Evolutionary conservation across 2,329 filamentous ascomycete species (phyloP).

Genomic region (Aureobasidium sp.): DNA sequence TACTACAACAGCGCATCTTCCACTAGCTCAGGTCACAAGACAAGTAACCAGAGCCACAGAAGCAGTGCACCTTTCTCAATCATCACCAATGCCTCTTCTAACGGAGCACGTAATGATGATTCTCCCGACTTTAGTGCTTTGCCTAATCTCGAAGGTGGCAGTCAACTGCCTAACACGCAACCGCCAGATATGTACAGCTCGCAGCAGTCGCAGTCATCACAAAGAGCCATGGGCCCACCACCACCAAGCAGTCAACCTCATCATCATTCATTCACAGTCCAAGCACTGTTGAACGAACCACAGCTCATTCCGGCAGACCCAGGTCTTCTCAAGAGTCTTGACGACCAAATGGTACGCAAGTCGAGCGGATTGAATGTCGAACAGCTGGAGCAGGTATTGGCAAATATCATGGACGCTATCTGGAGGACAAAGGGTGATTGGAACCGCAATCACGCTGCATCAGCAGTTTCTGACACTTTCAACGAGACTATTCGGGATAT

Average conservation of each 20-base stretch:
- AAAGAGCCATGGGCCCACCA: conserved; percentile 29
- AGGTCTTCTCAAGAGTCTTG: conserved; percentile 49
- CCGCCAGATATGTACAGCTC: conserved; percentile 33
- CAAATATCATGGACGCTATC: conserved; percentile 81
- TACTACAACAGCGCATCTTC: conserved; percentile 84
- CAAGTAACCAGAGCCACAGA: conserved; percentile 42
- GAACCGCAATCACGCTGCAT: conserved; percentile 70
- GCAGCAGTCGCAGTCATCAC: conserved; percentile 29
- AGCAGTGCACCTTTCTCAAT: conserved; percentile 47
- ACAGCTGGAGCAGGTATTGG: conserved; percentile 89
- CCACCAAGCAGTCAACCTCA: conserved; percentile 22
- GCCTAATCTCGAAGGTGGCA: conserved; percentile 43
- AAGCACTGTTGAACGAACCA: conserved; percentile 36
- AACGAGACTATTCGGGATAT: conserved; percentile 69
- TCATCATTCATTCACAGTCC: conserved; percentile 28
- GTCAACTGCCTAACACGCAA: conserved; percentile 60
- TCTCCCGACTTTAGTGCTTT: conserved; percentile 49
- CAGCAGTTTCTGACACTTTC: conserved; percentile 60
- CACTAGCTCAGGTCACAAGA: conserved; percentile 73
- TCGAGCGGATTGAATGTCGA: conserved; percentile 81
- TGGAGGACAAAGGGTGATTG: conserved; percentile 75
- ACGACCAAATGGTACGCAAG: conserved; percentile 55
- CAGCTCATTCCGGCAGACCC: conserved; percentile 40
- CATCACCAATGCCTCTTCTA: conserved; percentile 40
- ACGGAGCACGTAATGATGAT: conserved; percentile 48